A percentile compares a stretch with the other conserved stretches of the same genome.
Conservation (phyloP, 305 asterid species). For the Withania somnifera region DNA sequence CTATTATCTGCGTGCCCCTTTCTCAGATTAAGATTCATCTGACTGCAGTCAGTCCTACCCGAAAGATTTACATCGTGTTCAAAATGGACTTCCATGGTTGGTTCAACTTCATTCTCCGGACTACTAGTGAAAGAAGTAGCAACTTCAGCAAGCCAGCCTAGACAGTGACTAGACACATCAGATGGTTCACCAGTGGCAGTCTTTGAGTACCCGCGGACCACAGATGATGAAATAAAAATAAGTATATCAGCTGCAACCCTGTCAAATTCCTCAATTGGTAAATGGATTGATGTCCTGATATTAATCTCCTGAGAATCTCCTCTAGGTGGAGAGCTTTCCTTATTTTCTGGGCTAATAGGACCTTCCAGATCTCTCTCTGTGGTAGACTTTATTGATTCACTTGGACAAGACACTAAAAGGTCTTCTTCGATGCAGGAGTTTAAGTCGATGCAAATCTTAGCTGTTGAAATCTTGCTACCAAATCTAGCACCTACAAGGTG, state of each 20-base stretch:
- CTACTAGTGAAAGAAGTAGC: not conserved
- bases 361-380: conserved; percentile 20
- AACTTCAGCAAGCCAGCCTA: conserved; percentile 13
- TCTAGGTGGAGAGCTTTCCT: conserved; percentile 50
- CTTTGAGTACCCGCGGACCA: not conserved
- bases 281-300: conserved; percentile 10
- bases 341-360: conserved; percentile 46
- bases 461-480: conserved; percentile 1
- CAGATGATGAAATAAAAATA: conserved; percentile 23
- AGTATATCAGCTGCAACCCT: conserved; percentile 47
- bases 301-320: conserved; percentile 32
- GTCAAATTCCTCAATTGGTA: conserved; percentile 15
- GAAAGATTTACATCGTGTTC: not conserved
- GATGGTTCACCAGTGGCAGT: conserved; percentile 1
- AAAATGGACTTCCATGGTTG: not conserved
- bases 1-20: not conserved
- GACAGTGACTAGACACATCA: conserved; percentile 11
- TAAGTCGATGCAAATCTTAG: conserved; percentile 22
- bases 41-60: not conserved
- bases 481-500: not conserved
- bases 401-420: conserved; percentile 2
- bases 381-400: not conserved
- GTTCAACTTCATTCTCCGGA: not conserved
- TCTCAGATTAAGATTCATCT: conserved; percentile 4
- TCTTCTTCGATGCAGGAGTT: conserved; percentile 4